These are phyloP conservation scores for Thermochaetoides thermophila DNA, from an alignment of 495 filamentous ascomycete species.

Conservation along the genomic window DNA sequence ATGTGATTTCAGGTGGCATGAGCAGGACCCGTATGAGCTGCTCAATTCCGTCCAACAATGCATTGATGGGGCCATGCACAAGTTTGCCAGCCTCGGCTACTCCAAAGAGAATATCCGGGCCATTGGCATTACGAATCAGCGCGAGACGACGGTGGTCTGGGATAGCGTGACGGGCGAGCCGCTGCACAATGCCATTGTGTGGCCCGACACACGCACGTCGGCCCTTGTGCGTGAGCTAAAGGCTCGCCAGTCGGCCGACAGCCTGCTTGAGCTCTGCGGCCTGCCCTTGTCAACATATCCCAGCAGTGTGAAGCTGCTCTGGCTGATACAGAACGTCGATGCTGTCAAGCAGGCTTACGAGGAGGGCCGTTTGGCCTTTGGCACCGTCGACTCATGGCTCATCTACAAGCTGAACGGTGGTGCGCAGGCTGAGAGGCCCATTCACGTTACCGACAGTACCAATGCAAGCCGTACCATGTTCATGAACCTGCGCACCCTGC, in stretches of 20 bases:
- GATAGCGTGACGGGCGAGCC: slow-evolving; percentile 75
- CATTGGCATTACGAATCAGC: slow-evolving; percentile 87
- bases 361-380: slow-evolving; percentile 67
- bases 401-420: slow-evolving; percentile 84
- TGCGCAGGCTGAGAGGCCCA: slow-evolving; percentile 34
- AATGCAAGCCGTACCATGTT: slow-evolving; percentile 96
- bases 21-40: slow-evolving; percentile 78
- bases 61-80: slow-evolving; percentile 64
- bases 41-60: slow-evolving; percentile 67
- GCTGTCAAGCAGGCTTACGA: slow-evolving; percentile 66
- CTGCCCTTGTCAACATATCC: slow-evolving; percentile 89
- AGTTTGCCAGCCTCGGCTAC: slow-evolving; percentile 59
- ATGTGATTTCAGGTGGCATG: slow-evolving; percentile 61
- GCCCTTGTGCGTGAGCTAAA: slow-evolving; percentile 71
- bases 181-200: slow-evolving; percentile 80
- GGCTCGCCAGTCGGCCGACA: slow-evolving; percentile 46
- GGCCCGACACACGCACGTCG: slow-evolving; percentile 82
- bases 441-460: slow-evolving; percentile 77
- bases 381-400: slow-evolving; percentile 89
- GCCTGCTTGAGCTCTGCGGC: slow-evolving; percentile 61
- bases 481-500: slow-evolving; percentile 74
- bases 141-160: slow-evolving; percentile 89
- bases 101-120: slow-evolving; percentile 59
- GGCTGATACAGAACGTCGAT: slow-evolving; percentile 63
- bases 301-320: slow-evolving; percentile 76